A percentile compares a stretch with the other conserved stretches of the same genome.
Evolutionary conservation across 169 alveolate species (phyloP).

Genomic region (Miamiensis avidus): DNA sequence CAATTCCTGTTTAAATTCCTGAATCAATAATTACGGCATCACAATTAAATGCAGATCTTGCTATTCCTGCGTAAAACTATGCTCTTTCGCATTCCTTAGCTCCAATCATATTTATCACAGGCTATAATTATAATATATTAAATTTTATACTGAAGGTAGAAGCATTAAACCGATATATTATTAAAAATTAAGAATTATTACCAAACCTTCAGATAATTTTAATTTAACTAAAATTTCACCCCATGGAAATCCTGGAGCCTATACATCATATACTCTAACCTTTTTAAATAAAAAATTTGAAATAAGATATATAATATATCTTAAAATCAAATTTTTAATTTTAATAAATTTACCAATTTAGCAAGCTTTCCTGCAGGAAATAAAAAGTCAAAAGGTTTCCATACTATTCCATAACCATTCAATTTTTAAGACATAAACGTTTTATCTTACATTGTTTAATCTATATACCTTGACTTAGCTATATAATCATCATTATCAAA

Average conservation of each 20-base stretch:
- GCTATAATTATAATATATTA: not conserved
- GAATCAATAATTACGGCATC: conserved; percentile 79
- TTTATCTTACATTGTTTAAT: no score
- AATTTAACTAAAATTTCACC: conserved; percentile 71
- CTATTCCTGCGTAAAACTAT: conserved; percentile 81
- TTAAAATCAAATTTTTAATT: not conserved
- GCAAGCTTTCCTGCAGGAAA: conserved; percentile 82
- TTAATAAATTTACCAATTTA: conserved; percentile 41
- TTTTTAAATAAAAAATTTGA: conserved; percentile 13
- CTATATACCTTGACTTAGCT: no score
- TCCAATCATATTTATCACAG: conserved; percentile 77
- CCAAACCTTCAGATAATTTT: conserved; percentile 56
- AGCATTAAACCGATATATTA: no score
- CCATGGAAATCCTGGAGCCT: conserved; percentile 62
- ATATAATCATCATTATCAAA: not conserved
- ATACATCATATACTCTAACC: conserved; percentile 62
- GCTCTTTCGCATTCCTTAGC: conserved; percentile 68
- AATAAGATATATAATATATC: not conserved
- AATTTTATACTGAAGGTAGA: no score
- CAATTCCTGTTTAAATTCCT: conserved; percentile 79
- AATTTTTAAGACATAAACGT: no score
- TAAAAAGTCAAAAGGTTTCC: conserved; percentile 74
- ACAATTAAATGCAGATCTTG: conserved; percentile 80
- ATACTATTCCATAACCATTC: conserved; percentile 22
- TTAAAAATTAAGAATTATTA: no score